Conservation (phyloP, 2,329 filamentous ascomycete species). For the Colletotrichum coccodes region DNA sequence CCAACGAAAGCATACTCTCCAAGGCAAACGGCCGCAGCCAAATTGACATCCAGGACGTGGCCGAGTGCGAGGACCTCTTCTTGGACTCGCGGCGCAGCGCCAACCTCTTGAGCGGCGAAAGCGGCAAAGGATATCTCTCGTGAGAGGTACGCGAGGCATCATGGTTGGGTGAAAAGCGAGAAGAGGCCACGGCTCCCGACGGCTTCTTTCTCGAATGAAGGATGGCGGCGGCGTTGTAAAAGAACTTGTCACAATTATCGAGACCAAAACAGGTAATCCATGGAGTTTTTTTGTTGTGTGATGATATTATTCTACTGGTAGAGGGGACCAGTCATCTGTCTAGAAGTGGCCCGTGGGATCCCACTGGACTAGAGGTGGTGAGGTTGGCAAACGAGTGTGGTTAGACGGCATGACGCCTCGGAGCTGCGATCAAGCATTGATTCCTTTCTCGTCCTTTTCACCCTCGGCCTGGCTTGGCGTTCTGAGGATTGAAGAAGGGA, state of each 20-base stretch:
- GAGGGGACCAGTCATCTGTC: neutral
- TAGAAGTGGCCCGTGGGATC: neutral
- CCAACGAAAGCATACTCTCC: constrained; percentile 77
- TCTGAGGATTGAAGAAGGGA: neutral
- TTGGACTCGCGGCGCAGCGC: constrained; percentile 85
- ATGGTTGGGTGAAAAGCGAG: constrained; percentile 24
- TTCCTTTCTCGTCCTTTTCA: neutral
- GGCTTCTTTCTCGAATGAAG: constrained; percentile 12
- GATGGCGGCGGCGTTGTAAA: constrained; percentile 32
- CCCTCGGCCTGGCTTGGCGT: neutral
- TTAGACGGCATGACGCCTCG: neutral
- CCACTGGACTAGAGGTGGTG: neutral
- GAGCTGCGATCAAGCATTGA: neutral
- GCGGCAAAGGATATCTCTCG: constrained; percentile 72
- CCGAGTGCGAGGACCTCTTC: constrained; percentile 86
- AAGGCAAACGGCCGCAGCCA: constrained; percentile 82
- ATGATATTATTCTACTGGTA: neutral
- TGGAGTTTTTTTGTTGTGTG: constrained; percentile 6
- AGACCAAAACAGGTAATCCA: constrained; percentile 22
- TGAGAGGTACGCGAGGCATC: constrained; percentile 46
- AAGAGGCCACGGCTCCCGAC: constrained; percentile 6
- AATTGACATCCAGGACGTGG: constrained; percentile 81
- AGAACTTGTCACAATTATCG: constrained; percentile 32
- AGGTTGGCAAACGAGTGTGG: constrained; percentile 8
- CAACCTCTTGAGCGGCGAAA: constrained; percentile 71